Evolutionary conservation across 2,329 filamentous ascomycete species (phyloP).

Genomic region (Botrytis hyacinthi): DNA sequence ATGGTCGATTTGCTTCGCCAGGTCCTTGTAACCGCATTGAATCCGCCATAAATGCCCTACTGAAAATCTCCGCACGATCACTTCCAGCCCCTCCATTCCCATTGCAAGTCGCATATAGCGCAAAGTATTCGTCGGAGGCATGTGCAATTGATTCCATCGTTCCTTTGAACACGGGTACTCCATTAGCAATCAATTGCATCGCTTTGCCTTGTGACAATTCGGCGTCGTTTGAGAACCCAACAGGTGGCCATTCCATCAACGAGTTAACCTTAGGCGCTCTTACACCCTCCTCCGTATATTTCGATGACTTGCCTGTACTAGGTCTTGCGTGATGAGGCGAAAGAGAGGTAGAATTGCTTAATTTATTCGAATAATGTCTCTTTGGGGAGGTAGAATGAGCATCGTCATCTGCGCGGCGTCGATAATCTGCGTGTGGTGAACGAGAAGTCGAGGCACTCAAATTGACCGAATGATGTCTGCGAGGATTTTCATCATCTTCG

Average conservation of each 20-base stretch:
- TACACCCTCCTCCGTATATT: conserved; percentile 11
- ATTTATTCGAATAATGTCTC: conserved; percentile 9
- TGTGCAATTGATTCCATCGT: conserved; percentile 55
- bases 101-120: conserved; percentile 52
- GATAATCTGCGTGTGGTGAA: conserved; percentile 12
- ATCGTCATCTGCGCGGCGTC: conserved; percentile 12
- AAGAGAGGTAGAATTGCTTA: neutral
- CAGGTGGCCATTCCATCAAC: conserved; percentile 57
- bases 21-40: conserved; percentile 31
- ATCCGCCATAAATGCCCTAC: conserved; percentile 25
- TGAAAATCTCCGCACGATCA: conserved; percentile 28
- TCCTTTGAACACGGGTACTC: conserved; percentile 56
- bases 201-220: conserved; percentile 54
- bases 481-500: conserved; percentile 12
- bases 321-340: conserved; percentile 14
- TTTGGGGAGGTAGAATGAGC: conserved; percentile 1
- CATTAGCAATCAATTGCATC: conserved; percentile 56
- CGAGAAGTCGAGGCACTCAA: conserved; percentile 8
- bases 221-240: conserved; percentile 48
- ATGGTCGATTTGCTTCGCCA: conserved; percentile 45
- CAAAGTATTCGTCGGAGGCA: conserved; percentile 52
- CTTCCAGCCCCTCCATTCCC: conserved; percentile 42
- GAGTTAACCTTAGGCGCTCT: conserved; percentile 25
- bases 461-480: conserved; percentile 11
- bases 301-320: conserved; percentile 14